Base-by-base conservation (phyloP, 768 basidiomycete genomes). In the Phylloporus arenicola region DNA sequence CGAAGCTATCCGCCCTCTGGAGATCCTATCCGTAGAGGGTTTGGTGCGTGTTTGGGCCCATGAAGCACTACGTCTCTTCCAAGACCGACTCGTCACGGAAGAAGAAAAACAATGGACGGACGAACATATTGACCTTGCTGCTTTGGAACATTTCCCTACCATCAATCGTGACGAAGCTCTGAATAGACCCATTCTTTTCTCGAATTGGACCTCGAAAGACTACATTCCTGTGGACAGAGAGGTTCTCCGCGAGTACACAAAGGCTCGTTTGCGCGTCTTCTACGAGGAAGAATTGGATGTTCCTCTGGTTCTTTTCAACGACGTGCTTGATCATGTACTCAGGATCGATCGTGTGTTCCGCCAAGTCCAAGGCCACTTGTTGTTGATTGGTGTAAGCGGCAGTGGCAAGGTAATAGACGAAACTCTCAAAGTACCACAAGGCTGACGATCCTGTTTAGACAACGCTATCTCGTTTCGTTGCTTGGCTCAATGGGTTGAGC, bases 231-330 rank as follows among this genome's bases (percentile, higher is more conserved):
- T 99, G 40, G 91, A 96, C 54, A 82, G 96, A 44, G 95, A 96
- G 60, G 76, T 81, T 30, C 81, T 99, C 11, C 83, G 96, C 41
- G 96, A 98, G 60, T 97, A 94, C 67, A 94, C 92, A 19, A 97
- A 97, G 70, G 94, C 95, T 17, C 86, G 96, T 38, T 77, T 99
- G 17, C 84, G 91, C 11, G 90, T 98, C n/a, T 99, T 98, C 72
- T 96, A 98, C 60, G 96, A 99, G 67, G 96, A 98, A 72, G 96
- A 99, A 70, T 72, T 99, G 46, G 96, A 99, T 55, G 96, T 98
- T 3, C 94, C 91, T 10, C 82, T 99, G 27, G 96, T 99, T 20
- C 79, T 99, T 19, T 99, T 98, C 79, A 97, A 99, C 63, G 95
- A 98, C 62, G 95, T 98, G 10, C 77, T 98, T 52, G 96, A 99